Percentiles rank a stretch among this genome's conserved stretches.
Conservation (phyloP, 2,329 filamentous ascomycete species). For the Botrytis aclada region DNA sequence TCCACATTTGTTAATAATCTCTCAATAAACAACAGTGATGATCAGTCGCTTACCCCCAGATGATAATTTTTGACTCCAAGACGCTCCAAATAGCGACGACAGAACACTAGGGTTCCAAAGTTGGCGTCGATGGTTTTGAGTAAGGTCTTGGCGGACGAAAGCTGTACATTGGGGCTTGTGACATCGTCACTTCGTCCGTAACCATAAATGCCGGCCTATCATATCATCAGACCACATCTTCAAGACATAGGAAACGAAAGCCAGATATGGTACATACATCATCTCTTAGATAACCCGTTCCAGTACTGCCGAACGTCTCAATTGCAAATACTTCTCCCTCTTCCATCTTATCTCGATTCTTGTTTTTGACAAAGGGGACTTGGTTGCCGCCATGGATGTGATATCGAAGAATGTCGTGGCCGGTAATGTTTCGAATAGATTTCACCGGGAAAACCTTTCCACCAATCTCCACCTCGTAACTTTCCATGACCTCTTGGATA, state of each 20-base stretch:
- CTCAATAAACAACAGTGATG: not conserved
- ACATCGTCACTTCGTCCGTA: constrained; percentile 46
- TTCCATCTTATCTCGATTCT: constrained; percentile 52
- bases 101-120: constrained; percentile 61
- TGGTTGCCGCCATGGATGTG: constrained; percentile 55
- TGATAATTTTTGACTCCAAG: constrained; percentile 59
- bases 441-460: constrained; percentile 51
- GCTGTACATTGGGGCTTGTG: constrained; percentile 40
- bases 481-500: constrained; percentile 60
- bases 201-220: constrained; percentile 49
- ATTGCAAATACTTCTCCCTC: constrained; percentile 58
- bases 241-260: not conserved
- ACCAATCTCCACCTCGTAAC: constrained; percentile 53
- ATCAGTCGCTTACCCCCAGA: constrained; percentile 47
- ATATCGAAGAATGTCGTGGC: constrained; percentile 53
- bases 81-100: constrained; percentile 60
- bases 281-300: constrained; percentile 47
- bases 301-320: constrained; percentile 56
- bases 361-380: constrained; percentile 53
- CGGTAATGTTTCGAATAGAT: constrained; percentile 50
- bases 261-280: constrained; percentile 40
- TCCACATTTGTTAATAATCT: constrained; percentile 24
- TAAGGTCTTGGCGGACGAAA: constrained; percentile 54
- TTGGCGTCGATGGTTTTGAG: constrained; percentile 59
- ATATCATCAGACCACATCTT: constrained; percentile 20